phyloP scores from a whole-genome alignment of 164 flowering plant genomes.

The Amborella trichopoda region DNA sequence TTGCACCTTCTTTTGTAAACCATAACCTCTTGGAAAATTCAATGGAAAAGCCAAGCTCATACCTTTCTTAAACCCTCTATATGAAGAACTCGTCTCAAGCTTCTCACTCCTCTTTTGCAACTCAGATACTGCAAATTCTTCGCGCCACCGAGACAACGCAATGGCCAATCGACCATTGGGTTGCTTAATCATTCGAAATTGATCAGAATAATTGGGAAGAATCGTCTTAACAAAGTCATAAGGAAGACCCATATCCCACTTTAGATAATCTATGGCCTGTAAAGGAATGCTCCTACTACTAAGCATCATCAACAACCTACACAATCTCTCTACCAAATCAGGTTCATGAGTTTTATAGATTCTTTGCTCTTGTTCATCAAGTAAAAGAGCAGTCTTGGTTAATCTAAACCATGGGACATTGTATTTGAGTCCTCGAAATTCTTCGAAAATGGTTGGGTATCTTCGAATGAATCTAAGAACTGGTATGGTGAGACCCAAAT shows the following conservation, averaged over 20 bases:
- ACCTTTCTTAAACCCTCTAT: constrained; percentile 53
- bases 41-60: constrained; percentile 53
- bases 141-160: constrained; percentile 45
- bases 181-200: constrained; percentile 42
- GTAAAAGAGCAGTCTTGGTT: constrained; percentile 43
- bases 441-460: constrained; percentile 71
- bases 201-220: constrained; percentile 44
- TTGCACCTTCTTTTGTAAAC: constrained; percentile 71
- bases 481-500: constrained; percentile 88
- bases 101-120: constrained; percentile 53
- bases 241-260: constrained; percentile 87
- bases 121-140: constrained; percentile 63
- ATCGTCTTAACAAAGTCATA: constrained; percentile 41
- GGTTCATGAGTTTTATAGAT: constrained; percentile 26
- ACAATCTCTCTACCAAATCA: constrained; percentile 48
- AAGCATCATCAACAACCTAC: constrained; percentile 64
- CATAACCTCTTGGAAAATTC: constrained; percentile 88
- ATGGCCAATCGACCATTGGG: constrained; percentile 41
- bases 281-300: constrained; percentile 33
- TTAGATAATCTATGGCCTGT: constrained; percentile 41
- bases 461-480: constrained; percentile 84
- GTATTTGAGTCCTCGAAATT: constrained; percentile 58
- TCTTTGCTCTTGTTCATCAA: constrained; percentile 41
- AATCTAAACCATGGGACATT: constrained; percentile 57
- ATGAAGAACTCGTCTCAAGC: constrained; percentile 13